Evolutionary conservation across 495 filamentous ascomycete species (phyloP).

Genomic region (Halenospora varia): DNA sequence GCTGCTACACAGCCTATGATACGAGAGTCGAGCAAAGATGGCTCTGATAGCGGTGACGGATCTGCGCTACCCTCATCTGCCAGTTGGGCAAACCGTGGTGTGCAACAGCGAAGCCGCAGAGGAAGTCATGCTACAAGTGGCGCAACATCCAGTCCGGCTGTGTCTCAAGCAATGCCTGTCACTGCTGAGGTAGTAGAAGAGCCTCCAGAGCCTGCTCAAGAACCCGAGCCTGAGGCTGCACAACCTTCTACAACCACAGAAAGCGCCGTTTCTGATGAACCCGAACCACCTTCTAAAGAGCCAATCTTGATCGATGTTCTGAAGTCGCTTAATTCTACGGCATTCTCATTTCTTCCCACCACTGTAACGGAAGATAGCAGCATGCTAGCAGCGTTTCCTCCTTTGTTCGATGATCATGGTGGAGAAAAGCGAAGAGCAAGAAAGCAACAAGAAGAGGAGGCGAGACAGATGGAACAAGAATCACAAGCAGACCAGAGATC

Average conservation of each 20-base stretch:
- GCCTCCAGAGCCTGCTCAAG: conserved; percentile 32
- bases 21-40: conserved; percentile 73
- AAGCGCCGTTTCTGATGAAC: conserved; percentile 23
- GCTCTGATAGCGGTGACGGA: conserved; percentile 63
- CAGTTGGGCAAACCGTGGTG: conserved; percentile 83
- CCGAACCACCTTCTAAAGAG: conserved; percentile 22
- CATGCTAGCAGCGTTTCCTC: conserved; percentile 39
- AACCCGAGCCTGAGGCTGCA: conserved; percentile 17
- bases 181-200: conserved; percentile 31
- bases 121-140: conserved; percentile 75
- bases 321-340: conserved; percentile 17
- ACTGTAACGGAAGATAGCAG: neutral
- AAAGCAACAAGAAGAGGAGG: conserved; percentile 65
- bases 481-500: conserved; percentile 39
- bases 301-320: conserved; percentile 17
- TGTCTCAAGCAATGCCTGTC: conserved; percentile 55
- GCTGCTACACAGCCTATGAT: conserved; percentile 67
- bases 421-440: conserved; percentile 70
- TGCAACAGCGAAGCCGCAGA: conserved; percentile 63
- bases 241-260: conserved; percentile 15
- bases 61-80: conserved; percentile 89
- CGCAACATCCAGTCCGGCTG: conserved; percentile 75
- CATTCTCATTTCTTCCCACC: conserved; percentile 3
- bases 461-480: conserved; percentile 58
- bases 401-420: conserved; percentile 74